Evolutionary conservation across 2,329 filamentous ascomycete genomes (phyloP), one percentile per base, ranked within the genome.

Genomic region (Penicillium sp.): DNA sequence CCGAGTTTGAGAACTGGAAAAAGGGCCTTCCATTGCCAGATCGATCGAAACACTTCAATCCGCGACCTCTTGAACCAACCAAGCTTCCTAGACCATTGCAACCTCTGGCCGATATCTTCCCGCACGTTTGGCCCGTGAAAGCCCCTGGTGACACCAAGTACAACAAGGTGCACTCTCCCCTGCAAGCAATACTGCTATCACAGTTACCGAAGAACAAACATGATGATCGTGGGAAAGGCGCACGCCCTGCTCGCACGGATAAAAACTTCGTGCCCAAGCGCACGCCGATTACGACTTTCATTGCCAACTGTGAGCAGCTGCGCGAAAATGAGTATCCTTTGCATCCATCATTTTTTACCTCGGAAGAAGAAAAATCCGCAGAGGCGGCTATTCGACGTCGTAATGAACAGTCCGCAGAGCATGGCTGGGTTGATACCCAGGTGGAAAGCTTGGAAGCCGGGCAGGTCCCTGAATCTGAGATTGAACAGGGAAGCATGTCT

Each of bases 121-220:
- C 80, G 6, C 83, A 92, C 54, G 69, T 95, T 26, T 95, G 92
- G 88, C 90, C 89, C 7, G 78, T 95, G 41, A 84, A 80, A 59
- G 84, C 87, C 0, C 85, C 87, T 2, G 92, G 89, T 3, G 90
- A 96, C 60, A 83, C 87, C 49, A 85, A 80, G 58, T 77, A 82
- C 55, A 78, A 77, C 50, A 84, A 80, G 57, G 78, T 98, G 57
- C 84, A 93, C 63, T 96, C 92, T 3, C 89, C 92, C 2, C 68
- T 96, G 22, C 79, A 85, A 45, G 81, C 86, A 1, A 89, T 96
- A 68, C 74, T 96, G 47, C 84, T 82, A 3, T 79, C 84, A 1
- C 80, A 85, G 4, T 64, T 82, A 2, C 77, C 84, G 5, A 87
- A 84, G 56, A 66, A 71, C 2, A 81, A 79, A 49, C 81, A 85